phyloP scores from a whole-genome alignment of 768 basidiomycete species.

The Amanita exitialis region DNA sequence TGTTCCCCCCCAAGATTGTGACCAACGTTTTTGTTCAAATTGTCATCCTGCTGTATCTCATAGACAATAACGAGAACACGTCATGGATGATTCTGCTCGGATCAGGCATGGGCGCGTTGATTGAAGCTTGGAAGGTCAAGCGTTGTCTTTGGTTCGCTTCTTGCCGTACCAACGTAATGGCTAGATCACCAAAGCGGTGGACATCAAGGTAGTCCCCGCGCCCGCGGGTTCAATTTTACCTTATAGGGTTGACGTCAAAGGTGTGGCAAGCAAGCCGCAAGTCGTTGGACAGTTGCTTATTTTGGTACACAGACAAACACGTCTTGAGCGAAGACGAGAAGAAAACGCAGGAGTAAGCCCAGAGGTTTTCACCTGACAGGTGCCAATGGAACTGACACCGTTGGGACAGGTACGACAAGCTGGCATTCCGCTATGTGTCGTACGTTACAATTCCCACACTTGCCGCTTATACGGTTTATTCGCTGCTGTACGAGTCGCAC shows the following conservation, averaged over 20 bases:
- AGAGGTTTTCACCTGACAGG: conserved; percentile 2
- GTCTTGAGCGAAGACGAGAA: conserved; percentile 95
- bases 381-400: conserved; percentile 1
- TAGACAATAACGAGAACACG: conserved; percentile 92
- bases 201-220: conserved; percentile 60
- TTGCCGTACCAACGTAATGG: conserved; percentile 9
- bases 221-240: conserved; percentile 61
- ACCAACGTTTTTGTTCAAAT: conserved; percentile 93
- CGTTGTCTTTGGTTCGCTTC: conserved; percentile 7
- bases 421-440: conserved; percentile 93
- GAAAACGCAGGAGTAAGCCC: conserved; percentile 86
- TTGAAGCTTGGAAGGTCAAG: conserved; percentile 91
- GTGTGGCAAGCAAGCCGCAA: conserved; percentile 26
- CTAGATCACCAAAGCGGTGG: conserved; percentile 84
- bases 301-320: conserved; percentile 66
- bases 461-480: conserved; percentile 69
- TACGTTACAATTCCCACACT: conserved; percentile 81
- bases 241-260: conserved; percentile 74
- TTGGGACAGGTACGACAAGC: conserved; percentile 62
- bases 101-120: conserved; percentile 69
- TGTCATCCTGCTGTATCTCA: conserved; percentile 84
- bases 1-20: conserved; percentile 37
- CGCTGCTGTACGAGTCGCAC: conserved; percentile 75
- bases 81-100: conserved; percentile 96
- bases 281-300: conserved; percentile 3